Evolutionary conservation across 768 basidiomycete genomes (phyloP).

Genomic region (Naganishia onofrii): DNA sequence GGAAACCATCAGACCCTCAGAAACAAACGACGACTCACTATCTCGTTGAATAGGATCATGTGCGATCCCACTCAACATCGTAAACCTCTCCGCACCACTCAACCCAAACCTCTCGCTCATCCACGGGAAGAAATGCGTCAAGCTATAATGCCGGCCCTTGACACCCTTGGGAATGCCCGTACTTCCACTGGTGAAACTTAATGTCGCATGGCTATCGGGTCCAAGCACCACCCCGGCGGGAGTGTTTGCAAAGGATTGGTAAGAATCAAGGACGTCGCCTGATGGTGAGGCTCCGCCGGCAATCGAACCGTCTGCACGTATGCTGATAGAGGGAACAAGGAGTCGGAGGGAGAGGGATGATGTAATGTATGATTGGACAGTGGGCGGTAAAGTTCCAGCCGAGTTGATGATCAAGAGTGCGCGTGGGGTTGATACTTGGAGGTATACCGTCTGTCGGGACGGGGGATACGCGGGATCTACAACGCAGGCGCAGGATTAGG

Average conservation of each 20-base stretch:
- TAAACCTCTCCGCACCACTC: conserved; percentile 73
- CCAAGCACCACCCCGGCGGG: conserved; percentile 82
- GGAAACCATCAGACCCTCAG: not conserved
- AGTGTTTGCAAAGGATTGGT: conserved; percentile 60
- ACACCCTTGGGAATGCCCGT: conserved; percentile 99
- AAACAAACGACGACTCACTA: conserved; percentile 62
- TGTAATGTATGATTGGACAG: conserved; percentile 78
- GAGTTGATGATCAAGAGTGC: conserved; percentile 86
- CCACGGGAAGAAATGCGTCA: conserved; percentile 99
- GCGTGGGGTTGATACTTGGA: conserved; percentile 85
- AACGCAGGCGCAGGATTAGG: not conserved
- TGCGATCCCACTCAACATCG: conserved; percentile 97
- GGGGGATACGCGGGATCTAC: conserved; percentile 95
- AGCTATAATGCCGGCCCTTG: conserved; percentile 83
- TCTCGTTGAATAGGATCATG: conserved; percentile 99
- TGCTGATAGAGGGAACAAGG: conserved; percentile 83
- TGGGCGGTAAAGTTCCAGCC: conserved; percentile 73
- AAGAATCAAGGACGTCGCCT: conserved; percentile 64
- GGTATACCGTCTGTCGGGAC: conserved; percentile 84
- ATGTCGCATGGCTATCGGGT: conserved; percentile 90
- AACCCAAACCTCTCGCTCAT: conserved; percentile 87
- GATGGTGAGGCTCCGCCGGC: conserved; percentile 59
- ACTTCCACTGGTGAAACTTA: conserved; percentile 95
- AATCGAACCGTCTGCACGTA: conserved; percentile 62
- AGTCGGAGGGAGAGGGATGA: conserved; percentile 78